Base-by-base conservation (phyloP, 306 rosid genomes). In the Cicer cuneatum region DNA sequence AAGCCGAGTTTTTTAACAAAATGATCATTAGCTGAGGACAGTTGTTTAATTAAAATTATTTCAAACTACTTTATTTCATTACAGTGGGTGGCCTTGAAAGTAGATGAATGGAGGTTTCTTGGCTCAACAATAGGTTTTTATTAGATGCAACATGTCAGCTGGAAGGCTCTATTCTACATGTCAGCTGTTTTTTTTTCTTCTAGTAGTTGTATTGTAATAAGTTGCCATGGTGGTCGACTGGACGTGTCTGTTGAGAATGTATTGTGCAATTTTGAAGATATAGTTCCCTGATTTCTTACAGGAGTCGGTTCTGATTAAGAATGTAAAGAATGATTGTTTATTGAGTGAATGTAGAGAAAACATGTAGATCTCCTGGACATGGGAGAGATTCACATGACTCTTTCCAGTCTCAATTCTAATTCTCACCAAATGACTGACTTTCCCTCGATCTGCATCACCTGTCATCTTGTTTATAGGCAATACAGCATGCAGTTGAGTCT, bases 1-100 rank as follows among this genome's bases (percentile, higher is more conserved):
- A 89, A 79, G 89, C 85, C 10, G 97, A 89, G 59, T 91, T 84
- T 83, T 80, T 91, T 12, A 87, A 70, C 81, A 89, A 89, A 87
- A 88, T 90, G 94, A 91, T 93, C 80, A 88, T 93, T 62, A 86
- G 96, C 85, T 93, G 85, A 91, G 8, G 41, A 37, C 7, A n/a
- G 47, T 38, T 38, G 14, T 67, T 68, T 48, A 1, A 10, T 72
- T 76, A 59, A 63, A 71, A 19, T 38, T 16, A 11, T 73, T 64
- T 75, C 72, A 53, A 40, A 33, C 13, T 73, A 46, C 61, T 66
- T 63, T 67, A 39, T 67, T 46, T 33, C 56, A 41, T 41, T 21
- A 13, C 29, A 14, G 8, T 38, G 19, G 68, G 40, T 59, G 75
- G 70, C 38, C 45, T 41, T 37, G 46, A 56, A 62, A 81, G 77